Base-by-base conservation (phyloP, 495 filamentous ascomycete species). In the Sordaria brevicollis region DNA sequence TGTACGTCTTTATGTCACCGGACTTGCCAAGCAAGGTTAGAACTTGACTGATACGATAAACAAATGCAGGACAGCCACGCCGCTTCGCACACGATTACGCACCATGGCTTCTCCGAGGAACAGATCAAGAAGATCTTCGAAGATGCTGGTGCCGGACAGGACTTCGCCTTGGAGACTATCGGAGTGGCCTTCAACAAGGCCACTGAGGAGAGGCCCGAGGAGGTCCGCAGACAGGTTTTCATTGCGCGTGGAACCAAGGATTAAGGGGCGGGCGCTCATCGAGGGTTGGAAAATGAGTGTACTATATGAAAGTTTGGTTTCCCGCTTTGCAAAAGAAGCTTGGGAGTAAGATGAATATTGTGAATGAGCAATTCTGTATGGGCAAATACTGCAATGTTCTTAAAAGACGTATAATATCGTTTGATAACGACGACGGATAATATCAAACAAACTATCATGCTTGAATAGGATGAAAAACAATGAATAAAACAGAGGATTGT, bases 61-160 rank as follows among this genome's bases (percentile, higher is more conserved):
- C 29, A 69, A 29, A 5, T 5, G n/a, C 66, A 78, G 76, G 68
- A 77, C 15, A 68, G 77, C 37, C 74, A 81, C 67, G 75, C 80
- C 4, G 81, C 80, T 17, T 71, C 78, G 15, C 75, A 82, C 34
- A 86, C 83, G 0, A 78, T 89, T 25, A 82, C 82, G 65, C 84
- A 84, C 67, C 87, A 90, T 74, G 88, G 89, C 5, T 89, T 90
- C 68, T 82, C 80, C 36, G 74, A 81, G 69, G 80, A 82, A 7
- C 79, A 84, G 66, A 85, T 90, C 76, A 75, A 76, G 71, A 76
- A 79, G 33, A 76, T 90, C 68, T 89, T 86, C 68, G 79, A 83
- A 43, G 74, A 76, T 10, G 86, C 87, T 34, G 87, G 87, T 0
- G 76, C 85, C 25, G 79, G 76, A 1, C 71, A 70, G 39, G 80